Conservation (phyloP, 805 yeast genomes). For the Ogataea pini region DNA sequence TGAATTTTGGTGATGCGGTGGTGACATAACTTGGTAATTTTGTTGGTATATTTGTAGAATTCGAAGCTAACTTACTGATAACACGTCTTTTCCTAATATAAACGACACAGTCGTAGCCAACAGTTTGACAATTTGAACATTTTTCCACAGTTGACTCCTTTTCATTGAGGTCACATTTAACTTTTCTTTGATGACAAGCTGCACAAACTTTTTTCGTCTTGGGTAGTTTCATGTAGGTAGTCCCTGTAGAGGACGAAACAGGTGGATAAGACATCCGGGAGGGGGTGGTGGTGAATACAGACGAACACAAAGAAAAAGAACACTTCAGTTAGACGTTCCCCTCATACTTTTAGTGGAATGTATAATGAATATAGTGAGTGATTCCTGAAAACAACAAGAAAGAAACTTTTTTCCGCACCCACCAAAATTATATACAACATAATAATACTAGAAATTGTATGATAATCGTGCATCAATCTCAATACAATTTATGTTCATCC, state of each 20-base stretch:
- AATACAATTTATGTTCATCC: neutral
- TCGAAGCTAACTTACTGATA: conserved; percentile 26
- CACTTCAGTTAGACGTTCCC: too few species aligned
- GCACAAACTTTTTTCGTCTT: conserved; percentile 67
- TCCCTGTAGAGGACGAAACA: neutral
- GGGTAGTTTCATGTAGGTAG: conserved; percentile 42
- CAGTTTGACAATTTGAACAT: conserved; percentile 64
- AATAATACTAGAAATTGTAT: neutral
- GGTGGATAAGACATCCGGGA: too few species aligned
- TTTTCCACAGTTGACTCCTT: conserved; percentile 40
- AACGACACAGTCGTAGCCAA: conserved; percentile 66
- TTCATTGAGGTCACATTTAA: conserved; percentile 63
- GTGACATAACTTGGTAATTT: conserved; percentile 23
- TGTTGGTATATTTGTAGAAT: conserved; percentile 15
- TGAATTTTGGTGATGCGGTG: conserved; percentile 3
- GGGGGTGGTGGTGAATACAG: too few species aligned
- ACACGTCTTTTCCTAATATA: conserved; percentile 56
- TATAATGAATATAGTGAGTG: too few species aligned
- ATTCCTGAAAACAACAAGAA: conserved; percentile 1
- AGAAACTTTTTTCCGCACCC: conserved; percentile 5
- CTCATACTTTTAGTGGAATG: too few species aligned
- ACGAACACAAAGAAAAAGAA: too few species aligned
- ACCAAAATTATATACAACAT: too few species aligned
- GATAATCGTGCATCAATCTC: neutral
- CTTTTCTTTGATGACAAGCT: conserved; percentile 70